Evolutionary conservation across 768 basidiomycete genomes (phyloP).

Genomic region (Stropharia rugosoannulata): DNA sequence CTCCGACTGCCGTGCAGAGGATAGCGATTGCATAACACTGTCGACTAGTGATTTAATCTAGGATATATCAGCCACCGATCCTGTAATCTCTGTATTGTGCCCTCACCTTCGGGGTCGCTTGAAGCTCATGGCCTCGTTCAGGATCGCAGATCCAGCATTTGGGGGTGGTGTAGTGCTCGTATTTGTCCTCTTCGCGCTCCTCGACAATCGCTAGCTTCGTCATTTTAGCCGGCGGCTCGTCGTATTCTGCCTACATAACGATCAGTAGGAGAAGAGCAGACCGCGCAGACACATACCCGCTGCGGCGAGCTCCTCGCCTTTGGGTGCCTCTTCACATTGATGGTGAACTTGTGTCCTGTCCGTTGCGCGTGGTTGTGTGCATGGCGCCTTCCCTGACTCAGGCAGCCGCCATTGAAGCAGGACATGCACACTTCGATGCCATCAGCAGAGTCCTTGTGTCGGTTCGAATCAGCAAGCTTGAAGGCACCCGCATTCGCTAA

Average conservation of each 20-base stretch:
- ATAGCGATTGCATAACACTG: constrained; percentile 76
- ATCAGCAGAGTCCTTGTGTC: constrained; percentile 57
- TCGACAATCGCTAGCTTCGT: constrained; percentile 86
- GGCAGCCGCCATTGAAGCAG: constrained; percentile 95
- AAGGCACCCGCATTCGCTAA: constrained; percentile 21
- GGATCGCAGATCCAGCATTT: constrained; percentile 79
- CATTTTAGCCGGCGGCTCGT: constrained; percentile 87
- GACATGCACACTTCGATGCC: constrained; percentile 88
- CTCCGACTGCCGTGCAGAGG: constrained; percentile 90
- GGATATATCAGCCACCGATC: neutral
- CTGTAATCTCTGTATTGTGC: neutral
- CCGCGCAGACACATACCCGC: constrained; percentile 29
- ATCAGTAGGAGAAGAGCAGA: neutral
- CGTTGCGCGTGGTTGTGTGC: constrained; percentile 70
- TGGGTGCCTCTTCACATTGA: constrained; percentile 84
- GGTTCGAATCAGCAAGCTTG: neutral
- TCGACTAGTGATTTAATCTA: constrained; percentile 59
- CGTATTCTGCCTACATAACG: constrained; percentile 57
- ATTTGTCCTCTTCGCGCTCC: constrained; percentile 88
- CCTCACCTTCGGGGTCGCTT: constrained; percentile 33
- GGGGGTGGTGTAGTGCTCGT: constrained; percentile 61
- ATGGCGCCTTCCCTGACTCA: constrained; percentile 62
- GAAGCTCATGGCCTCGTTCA: constrained; percentile 42
- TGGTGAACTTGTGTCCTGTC: constrained; percentile 70
- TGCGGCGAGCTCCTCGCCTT: constrained; percentile 58